phyloP scores from a whole-genome alignment of 495 filamentous ascomycete species.

The Penicillium alfredii region DNA sequence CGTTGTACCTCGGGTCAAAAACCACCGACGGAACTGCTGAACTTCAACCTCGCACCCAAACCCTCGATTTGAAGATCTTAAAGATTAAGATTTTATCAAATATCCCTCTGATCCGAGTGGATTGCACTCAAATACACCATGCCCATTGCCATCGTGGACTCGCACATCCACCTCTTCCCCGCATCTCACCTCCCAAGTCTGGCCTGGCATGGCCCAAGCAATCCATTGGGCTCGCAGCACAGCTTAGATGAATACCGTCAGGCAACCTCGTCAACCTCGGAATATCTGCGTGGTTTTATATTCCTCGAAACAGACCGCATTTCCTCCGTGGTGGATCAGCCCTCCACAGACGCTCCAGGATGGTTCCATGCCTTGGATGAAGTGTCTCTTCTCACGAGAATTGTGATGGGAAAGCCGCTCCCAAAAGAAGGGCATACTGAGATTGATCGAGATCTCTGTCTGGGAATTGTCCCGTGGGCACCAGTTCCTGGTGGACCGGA shows the following conservation, averaged over 20 bases:
- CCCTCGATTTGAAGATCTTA: too few relatives aligned
- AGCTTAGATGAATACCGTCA: conserved; percentile 54
- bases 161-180: conserved; percentile 83
- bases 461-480: conserved; percentile 76
- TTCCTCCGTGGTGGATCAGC: conserved; percentile 42
- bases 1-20: too few relatives aligned
- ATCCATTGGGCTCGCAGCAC: conserved; percentile 54
- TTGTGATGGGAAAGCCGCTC: conserved; percentile 52
- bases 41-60: too few relatives aligned
- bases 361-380: conserved; percentile 64
- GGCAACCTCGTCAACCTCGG: conserved; percentile 18
- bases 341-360: conserved; percentile 27
- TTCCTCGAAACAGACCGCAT: conserved; percentile 77
- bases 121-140: conserved; percentile 10
- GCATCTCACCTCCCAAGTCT: conserved; percentile 55
- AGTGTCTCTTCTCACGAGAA: conserved; percentile 58
- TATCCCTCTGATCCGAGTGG: too few relatives aligned
- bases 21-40: too few relatives aligned
- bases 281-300: conserved; percentile 58
- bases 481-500: conserved; percentile 57
- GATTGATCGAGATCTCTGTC: conserved; percentile 47
- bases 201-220: conserved; percentile 54
- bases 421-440: conserved; percentile 53
- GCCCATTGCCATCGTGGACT: conserved; percentile 58
- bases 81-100: too few relatives aligned